These are phyloP conservation scores for Phytopythium boreale DNA, from an alignment of 352 stramenopile species.

Conservation along the genomic window DNA sequence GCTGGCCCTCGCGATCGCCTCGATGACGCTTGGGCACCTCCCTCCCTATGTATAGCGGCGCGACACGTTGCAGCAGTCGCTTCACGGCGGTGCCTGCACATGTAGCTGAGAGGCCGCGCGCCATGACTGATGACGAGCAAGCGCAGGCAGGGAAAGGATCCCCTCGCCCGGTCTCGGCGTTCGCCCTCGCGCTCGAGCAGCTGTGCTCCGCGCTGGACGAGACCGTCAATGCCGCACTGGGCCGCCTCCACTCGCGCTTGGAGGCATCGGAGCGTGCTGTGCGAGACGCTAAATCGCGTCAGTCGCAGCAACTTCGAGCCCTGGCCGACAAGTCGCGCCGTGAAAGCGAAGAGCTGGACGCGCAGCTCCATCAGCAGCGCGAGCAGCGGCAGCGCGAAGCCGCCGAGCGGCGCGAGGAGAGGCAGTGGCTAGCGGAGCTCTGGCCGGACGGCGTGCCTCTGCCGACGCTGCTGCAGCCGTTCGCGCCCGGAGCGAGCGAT, in stretches of 20 bases:
- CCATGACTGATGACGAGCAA: neutral
- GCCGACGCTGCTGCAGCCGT: constrained; percentile 50
- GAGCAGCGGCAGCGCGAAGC: constrained; percentile 30
- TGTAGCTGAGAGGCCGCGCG: neutral
- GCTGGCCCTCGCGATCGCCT: too few species aligned
- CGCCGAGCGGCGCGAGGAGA: constrained; percentile 51
- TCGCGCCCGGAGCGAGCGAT: constrained; percentile 1
- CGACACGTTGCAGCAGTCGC: neutral
- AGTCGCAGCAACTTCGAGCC: neutral
- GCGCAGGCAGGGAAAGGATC: neutral
- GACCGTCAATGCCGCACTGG: neutral
- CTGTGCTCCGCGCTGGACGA: neutral
- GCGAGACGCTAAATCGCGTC: neutral
- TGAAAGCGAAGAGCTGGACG: neutral
- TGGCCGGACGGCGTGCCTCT: constrained; percentile 59
- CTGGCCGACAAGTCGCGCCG: neutral
- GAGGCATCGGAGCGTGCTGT: neutral
- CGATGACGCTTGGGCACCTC: neutral
- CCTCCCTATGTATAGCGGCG: constrained; percentile 1
- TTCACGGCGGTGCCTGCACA: neutral
- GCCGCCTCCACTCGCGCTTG: neutral
- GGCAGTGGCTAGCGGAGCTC: constrained; percentile 56
- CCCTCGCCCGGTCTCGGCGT: neutral
- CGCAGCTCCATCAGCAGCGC: constrained; percentile 1
- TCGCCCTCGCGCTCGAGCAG: neutral